phyloP scores from a whole-genome alignment of 495 filamentous ascomycete genomes.

The Schizothecium vesticola region DNA sequence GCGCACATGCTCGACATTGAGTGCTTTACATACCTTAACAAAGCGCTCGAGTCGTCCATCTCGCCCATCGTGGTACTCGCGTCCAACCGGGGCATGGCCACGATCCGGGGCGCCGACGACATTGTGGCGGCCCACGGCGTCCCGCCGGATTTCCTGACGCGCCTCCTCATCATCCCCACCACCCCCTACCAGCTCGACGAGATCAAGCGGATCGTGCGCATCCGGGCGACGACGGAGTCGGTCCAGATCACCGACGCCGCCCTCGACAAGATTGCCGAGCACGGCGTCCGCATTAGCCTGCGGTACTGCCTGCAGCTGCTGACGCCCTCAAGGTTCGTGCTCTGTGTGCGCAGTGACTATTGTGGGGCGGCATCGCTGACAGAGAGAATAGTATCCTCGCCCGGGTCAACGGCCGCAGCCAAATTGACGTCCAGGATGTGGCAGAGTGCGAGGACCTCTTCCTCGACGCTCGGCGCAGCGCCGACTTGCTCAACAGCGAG shows the following conservation, averaged over 20 bases:
- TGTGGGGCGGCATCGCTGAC: constrained; percentile 12
- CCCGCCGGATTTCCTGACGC: constrained; percentile 84
- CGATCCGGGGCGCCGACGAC: constrained; percentile 81
- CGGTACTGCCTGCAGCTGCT: constrained; percentile 89
- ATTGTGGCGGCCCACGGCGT: constrained; percentile 85
- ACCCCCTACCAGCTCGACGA: constrained; percentile 77
- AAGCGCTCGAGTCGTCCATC: constrained; percentile 86
- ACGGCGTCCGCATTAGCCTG: constrained; percentile 80
- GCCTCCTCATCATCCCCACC: constrained; percentile 92
- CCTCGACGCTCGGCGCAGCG: constrained; percentile 82
- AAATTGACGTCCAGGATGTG: constrained; percentile 77
- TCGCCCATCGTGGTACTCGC: constrained; percentile 96
- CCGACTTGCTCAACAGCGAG: constrained; percentile 60
- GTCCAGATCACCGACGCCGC: constrained; percentile 75
- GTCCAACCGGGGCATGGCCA: constrained; percentile 87
- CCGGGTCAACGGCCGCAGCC: constrained; percentile 59
- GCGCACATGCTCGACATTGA: constrained; percentile 99
- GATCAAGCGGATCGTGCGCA: constrained; percentile 80
- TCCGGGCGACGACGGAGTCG: constrained; percentile 75
- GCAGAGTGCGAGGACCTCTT: constrained; percentile 87
- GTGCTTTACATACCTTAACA: constrained; percentile 98
- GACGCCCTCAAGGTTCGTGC: constrained; percentile 66
- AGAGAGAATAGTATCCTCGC: constrained; percentile 45
- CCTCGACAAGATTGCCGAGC: constrained; percentile 74
- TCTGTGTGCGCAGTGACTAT: constrained; percentile 12